Evolutionary conservation across 805 yeast species (phyloP).

Genomic region (Candida rishiriensis): DNA sequence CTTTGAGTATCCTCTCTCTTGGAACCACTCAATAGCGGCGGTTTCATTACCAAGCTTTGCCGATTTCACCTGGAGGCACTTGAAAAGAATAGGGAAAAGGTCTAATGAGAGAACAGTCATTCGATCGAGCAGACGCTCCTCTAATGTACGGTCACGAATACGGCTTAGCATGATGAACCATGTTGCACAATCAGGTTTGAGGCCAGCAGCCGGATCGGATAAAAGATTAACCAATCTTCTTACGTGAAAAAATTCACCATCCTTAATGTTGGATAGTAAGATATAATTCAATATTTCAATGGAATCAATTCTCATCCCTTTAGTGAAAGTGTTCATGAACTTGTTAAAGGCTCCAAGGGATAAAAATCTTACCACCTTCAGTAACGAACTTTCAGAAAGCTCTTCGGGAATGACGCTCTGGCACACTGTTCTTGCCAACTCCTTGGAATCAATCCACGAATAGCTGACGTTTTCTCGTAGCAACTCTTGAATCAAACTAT

Average conservation of each 20-base stretch:
- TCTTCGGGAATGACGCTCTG: too few relatives aligned
- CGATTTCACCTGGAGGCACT: not conserved
- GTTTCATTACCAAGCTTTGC: constrained; percentile 1
- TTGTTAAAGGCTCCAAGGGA: too few relatives aligned
- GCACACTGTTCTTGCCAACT: too few relatives aligned
- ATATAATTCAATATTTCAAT: too few relatives aligned
- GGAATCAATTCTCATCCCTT: too few relatives aligned
- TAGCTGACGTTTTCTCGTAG: not conserved
- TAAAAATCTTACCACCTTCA: too few relatives aligned
- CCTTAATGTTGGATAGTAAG: too few relatives aligned
- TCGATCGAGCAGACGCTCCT: not conserved
- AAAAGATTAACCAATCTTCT: too few relatives aligned
- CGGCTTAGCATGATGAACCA: constrained; percentile 4
- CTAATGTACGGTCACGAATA: not conserved
- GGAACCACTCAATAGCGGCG: constrained; percentile 1
- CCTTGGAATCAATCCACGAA: not conserved
- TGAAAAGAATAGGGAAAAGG: not conserved
- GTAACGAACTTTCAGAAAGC: too few relatives aligned
- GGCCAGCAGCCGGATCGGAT: not conserved
- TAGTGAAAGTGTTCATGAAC: too few relatives aligned
- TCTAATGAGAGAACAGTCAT: not conserved
- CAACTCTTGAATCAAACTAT: not conserved
- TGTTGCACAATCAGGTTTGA: constrained; percentile 4
- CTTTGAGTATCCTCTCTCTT: not conserved
- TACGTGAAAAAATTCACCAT: too few relatives aligned